phyloP scores from a whole-genome alignment of 192 early-diverging fungal genomes.

The Haplosporangium gracile region DNA sequence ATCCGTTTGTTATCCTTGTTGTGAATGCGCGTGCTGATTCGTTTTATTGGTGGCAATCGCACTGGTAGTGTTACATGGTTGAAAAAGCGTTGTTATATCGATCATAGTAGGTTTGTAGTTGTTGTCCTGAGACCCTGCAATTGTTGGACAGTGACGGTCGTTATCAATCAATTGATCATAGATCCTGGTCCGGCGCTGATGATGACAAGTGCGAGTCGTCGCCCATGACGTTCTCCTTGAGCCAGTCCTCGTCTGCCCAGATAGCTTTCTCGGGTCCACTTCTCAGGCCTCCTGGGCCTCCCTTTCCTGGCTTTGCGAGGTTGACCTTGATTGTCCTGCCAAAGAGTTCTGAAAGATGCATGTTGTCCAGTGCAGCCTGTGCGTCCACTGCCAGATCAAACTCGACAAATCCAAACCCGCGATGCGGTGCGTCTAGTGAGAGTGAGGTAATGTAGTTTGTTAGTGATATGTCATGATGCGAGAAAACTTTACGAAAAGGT shows the following conservation, averaged over 20 bases:
- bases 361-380: slow-evolving; percentile 92
- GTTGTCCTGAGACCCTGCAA: background rate
- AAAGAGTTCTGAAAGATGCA: slow-evolving; percentile 90
- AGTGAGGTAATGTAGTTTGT: background rate
- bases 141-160: too few species aligned
- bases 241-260: slow-evolving; percentile 56
- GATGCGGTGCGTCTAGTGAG: slow-evolving; percentile 73
- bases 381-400: slow-evolving; percentile 90
- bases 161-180: background rate
- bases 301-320: slow-evolving; percentile 76
- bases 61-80: background rate
- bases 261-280: slow-evolving; percentile 54
- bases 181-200: background rate
- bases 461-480: background rate
- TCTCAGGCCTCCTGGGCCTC: slow-evolving; percentile 55
- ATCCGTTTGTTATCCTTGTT: background rate
- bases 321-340: slow-evolving; percentile 93
- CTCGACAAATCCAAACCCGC: slow-evolving; percentile 97
- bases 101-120: background rate
- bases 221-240: slow-evolving; percentile 44
- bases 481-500: background rate
- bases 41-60: background rate
- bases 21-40: background rate
- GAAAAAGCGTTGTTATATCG: background rate
- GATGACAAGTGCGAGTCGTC: slow-evolving; percentile 6